Evolutionary conservation across 2,329 filamentous ascomycete genomes (phyloP).

Genomic region (Diaporthe ampelina): DNA sequence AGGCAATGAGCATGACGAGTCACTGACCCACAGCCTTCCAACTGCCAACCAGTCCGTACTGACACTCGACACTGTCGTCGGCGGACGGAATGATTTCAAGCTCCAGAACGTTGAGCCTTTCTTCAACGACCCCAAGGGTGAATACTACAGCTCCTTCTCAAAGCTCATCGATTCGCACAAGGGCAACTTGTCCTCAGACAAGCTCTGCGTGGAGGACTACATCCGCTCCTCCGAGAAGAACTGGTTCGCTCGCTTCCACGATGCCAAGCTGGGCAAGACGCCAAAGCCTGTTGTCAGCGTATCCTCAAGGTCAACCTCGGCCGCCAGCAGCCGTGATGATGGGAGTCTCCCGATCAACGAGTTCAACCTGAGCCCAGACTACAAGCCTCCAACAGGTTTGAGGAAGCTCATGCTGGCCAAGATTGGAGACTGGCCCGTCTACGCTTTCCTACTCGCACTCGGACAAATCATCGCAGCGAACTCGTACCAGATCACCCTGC

Average conservation of each 20-base stretch:
- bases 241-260: constrained; percentile 72
- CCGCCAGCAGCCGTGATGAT: constrained; percentile 25
- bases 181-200: constrained; percentile 68
- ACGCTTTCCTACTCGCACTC: constrained; percentile 72
- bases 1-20: constrained; percentile 33
- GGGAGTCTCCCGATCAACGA: constrained; percentile 49
- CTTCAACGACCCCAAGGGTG: constrained; percentile 75
- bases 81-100: constrained; percentile 72
- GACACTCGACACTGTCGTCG: constrained; percentile 69
- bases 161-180: constrained; percentile 66
- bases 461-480: constrained; percentile 76
- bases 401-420: constrained; percentile 66
- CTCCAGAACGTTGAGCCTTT: constrained; percentile 77
- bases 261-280: constrained; percentile 67
- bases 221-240: constrained; percentile 75
- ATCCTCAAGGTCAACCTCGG: constrained; percentile 47
- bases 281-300: constrained; percentile 21
- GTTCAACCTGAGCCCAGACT: constrained; percentile 69
- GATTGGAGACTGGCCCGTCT: constrained; percentile 75
- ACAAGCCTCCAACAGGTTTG: constrained; percentile 68
- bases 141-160: constrained; percentile 72
- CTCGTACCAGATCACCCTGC: constrained; percentile 77
- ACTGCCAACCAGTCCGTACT: constrained; percentile 51
- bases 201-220: constrained; percentile 76
- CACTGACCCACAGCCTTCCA: constrained; percentile 7